Evolutionary conservation across 106 monocot genomes (phyloP).

Genomic region (Vanilla planifolia): DNA sequence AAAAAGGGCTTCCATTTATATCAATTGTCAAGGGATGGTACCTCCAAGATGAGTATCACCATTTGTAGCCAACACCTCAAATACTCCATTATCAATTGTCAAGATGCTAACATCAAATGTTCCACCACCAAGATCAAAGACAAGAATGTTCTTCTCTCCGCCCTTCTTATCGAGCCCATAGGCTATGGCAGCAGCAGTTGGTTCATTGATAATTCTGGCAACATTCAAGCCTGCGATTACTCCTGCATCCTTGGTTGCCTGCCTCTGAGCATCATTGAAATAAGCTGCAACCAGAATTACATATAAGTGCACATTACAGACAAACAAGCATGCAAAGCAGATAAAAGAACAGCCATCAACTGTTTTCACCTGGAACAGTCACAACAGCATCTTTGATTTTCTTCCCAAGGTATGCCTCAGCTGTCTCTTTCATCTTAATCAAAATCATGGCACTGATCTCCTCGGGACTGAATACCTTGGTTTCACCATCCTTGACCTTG

Average conservation of each 20-base stretch:
- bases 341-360: not conserved
- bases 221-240: conserved; percentile 25
- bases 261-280: conserved; percentile 38
- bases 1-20: too few species aligned
- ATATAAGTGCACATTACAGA: not conserved
- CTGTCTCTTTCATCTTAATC: conserved; percentile 29
- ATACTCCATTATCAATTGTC: conserved; percentile 26
- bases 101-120: conserved; percentile 35
- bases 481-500: conserved; percentile 29
- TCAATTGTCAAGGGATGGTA: too few species aligned
- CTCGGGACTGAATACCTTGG: conserved; percentile 29
- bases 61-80: conserved; percentile 27
- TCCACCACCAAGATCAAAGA: conserved; percentile 28
- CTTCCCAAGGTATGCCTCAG: conserved; percentile 32
- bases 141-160: conserved; percentile 35
- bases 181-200: conserved; percentile 32
- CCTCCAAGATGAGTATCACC: conserved; percentile 37
- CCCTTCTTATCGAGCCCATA: conserved; percentile 32
- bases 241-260: conserved; percentile 33
- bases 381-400: conserved; percentile 37
- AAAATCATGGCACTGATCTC: conserved; percentile 29
- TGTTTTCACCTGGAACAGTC: conserved; percentile 23
- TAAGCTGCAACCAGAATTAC: conserved; percentile 7
- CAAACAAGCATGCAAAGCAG: not conserved
- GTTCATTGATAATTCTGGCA: conserved; percentile 29